A percentile compares a stretch with the other conserved stretches of the same genome.
Conservation (phyloP, 1,284 basidiomycete species). For the Mycena citricolor region DNA sequence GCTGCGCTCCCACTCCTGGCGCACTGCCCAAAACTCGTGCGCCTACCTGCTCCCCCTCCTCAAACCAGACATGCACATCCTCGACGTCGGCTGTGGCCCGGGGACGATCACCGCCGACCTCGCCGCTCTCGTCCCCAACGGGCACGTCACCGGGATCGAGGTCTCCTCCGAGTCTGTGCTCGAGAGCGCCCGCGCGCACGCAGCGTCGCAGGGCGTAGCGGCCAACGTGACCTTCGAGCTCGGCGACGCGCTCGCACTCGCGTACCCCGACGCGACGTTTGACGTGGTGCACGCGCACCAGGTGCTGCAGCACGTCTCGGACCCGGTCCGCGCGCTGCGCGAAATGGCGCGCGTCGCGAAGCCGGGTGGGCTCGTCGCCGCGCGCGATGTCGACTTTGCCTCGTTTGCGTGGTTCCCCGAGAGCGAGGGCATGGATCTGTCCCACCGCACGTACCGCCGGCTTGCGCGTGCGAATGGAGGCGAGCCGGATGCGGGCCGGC, state of each 20-base stretch:
- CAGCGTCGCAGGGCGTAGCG: constrained; percentile 25
- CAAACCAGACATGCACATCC: constrained; percentile 40
- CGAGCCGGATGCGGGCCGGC: constrained; percentile 29
- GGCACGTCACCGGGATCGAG: constrained; percentile 43
- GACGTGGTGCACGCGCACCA: constrained; percentile 49
- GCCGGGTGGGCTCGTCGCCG: constrained; percentile 42
- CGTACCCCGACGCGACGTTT: constrained; percentile 35
- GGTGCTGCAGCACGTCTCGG: constrained; percentile 43
- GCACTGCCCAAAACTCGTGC: constrained; percentile 44
- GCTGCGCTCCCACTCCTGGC: constrained; percentile 39
- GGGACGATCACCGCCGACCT: constrained; percentile 45
- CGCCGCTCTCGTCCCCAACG: constrained; percentile 38
- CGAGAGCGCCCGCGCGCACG: constrained; percentile 30
- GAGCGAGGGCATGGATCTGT: constrained; percentile 19
- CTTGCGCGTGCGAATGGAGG: constrained; percentile 25
- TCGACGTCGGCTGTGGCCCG: constrained; percentile 48
- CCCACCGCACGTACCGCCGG: constrained; percentile 23
- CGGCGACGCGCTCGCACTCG: constrained; percentile 34
- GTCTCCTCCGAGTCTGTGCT: constrained; percentile 28
- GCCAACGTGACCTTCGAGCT: constrained; percentile 35
- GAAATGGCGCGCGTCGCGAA: constrained; percentile 44
- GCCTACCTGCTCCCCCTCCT: constrained; percentile 41
- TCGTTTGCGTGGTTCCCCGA: constrained; percentile 35
- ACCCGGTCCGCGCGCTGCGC: constrained; percentile 38
- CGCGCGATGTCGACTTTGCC: constrained; percentile 31